Evolutionary conservation across 1,284 basidiomycete genomes (phyloP).

Genomic region (Melampsora larici-populina): DNA sequence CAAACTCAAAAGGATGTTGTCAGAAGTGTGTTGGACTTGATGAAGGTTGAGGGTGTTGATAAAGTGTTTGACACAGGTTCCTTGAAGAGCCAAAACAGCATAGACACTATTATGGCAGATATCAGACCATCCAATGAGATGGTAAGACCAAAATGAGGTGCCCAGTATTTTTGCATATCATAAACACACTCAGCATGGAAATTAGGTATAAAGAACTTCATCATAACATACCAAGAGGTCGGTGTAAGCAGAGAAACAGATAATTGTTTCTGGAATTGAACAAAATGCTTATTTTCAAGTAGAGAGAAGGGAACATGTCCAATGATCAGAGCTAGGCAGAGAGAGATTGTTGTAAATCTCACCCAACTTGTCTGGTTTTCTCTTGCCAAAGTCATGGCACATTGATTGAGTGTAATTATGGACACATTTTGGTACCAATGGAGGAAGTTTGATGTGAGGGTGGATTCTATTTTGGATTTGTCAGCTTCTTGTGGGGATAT

Average conservation of each 20-base stretch:
- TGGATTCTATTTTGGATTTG: too few species aligned
- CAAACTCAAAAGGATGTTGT: not conserved
- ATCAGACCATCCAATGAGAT: too few species aligned
- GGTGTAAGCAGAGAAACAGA: not conserved
- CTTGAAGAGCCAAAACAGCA: not conserved
- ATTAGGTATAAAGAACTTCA: not conserved
- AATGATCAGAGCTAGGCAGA: not conserved
- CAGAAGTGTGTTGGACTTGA: not conserved
- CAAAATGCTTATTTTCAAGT: not conserved
- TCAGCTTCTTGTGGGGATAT: not conserved
- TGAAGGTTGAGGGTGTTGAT: slow-evolving; percentile 11
- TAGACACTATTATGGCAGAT: slow-evolving; percentile 1
- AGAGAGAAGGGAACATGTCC: not conserved
- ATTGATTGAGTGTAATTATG: not conserved
- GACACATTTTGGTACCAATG: not conserved
- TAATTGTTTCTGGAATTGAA: not conserved
- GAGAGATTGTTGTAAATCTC: not conserved
- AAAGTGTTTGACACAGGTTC: not conserved
- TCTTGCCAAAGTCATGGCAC: not conserved
- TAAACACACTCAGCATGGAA: not conserved
- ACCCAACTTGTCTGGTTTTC: not conserved
- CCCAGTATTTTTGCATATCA: not conserved
- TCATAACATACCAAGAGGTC: not conserved
- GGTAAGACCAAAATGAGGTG: too few species aligned
- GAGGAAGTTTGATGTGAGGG: too few species aligned